These are phyloP conservation scores for Amanita thiersii DNA, from an alignment of 768 basidiomycete genomes.

Conservation along the genomic window DNA sequence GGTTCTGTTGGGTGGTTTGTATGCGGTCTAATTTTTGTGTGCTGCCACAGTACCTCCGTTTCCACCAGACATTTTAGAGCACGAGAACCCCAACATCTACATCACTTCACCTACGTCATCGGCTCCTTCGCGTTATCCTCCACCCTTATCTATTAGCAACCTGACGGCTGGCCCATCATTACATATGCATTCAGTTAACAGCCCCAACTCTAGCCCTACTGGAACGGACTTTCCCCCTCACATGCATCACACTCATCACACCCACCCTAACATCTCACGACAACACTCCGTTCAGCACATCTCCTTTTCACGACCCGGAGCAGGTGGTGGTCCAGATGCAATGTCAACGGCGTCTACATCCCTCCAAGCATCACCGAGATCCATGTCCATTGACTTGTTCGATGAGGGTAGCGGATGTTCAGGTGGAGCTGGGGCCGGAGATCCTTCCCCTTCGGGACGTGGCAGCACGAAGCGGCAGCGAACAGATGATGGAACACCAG, in stretches of 20 bases:
- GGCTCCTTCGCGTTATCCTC: constrained; percentile 28
- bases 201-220: constrained; percentile 46
- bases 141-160: constrained; percentile 33
- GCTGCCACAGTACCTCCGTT: constrained; percentile 31
- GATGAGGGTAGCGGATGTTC: constrained; percentile 21
- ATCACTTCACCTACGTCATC: constrained; percentile 57
- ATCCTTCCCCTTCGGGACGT: constrained; percentile 14
- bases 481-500: constrained; percentile 19
- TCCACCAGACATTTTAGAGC: constrained; percentile 46
- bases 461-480: constrained; percentile 45
- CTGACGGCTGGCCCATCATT: constrained; percentile 23
- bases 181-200: constrained; percentile 40
- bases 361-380: constrained; percentile 31
- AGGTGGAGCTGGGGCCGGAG: neutral
- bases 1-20: constrained; percentile 1
- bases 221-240: constrained; percentile 34
- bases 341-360: constrained; percentile 22
- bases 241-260: constrained; percentile 19
- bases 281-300: constrained; percentile 57
- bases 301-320: constrained; percentile 23
- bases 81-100: constrained; percentile 61
- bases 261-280: constrained; percentile 38
- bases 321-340: constrained; percentile 14
- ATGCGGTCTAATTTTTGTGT: constrained; percentile 1
- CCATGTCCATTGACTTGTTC: constrained; percentile 36